A percentile compares a stretch with the other conserved stretches of the same genome.
phyloP scores from a whole-genome alignment of 2,329 filamentous ascomycete genomes.

The Paraconiothyrium sp. region DNA sequence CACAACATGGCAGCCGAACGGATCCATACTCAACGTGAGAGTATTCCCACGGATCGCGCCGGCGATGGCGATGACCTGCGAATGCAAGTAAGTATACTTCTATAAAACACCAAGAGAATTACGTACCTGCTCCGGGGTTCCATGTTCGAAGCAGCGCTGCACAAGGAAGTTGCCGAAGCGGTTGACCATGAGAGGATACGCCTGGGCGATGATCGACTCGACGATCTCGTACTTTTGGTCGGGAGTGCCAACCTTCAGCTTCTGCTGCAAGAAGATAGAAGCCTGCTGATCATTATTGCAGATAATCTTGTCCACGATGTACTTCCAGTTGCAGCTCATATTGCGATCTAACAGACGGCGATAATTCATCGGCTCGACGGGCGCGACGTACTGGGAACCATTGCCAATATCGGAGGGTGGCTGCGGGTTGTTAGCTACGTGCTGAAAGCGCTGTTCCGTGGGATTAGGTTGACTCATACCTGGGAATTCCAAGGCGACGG shows the following conservation, averaged over 20 bases:
- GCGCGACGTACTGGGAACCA: constrained; percentile 75
- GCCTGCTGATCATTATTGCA: constrained; percentile 99
- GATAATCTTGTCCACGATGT: constrained; percentile 99
- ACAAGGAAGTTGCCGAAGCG: constrained; percentile 98
- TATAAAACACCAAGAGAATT: background rate
- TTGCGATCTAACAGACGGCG: constrained; percentile 93
- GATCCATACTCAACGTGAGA: constrained; percentile 94
- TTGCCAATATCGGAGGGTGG: constrained; percentile 35
- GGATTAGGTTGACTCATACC: constrained; percentile 24
- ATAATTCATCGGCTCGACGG: constrained; percentile 94
- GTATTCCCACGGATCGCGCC: constrained; percentile 94
- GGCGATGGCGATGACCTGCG: constrained; percentile 81
- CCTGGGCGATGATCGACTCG: constrained; percentile 92
- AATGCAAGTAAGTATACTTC: background rate
- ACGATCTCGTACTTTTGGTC: constrained; percentile 99
- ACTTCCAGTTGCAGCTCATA: constrained; percentile 98
- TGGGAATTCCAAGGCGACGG: constrained; percentile 53
- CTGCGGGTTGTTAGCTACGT: constrained; percentile 27
- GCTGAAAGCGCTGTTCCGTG: background rate
- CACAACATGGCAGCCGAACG: constrained; percentile 97
- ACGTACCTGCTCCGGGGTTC: constrained; percentile 79
- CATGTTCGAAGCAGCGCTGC: constrained; percentile 98
- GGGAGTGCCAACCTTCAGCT: constrained; percentile 93
- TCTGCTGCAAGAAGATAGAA: constrained; percentile 98
- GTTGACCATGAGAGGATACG: constrained; percentile 96